Conservation (phyloP, 2,329 filamentous ascomycete genomes). For the Cordyceps tenuipes region DNA sequence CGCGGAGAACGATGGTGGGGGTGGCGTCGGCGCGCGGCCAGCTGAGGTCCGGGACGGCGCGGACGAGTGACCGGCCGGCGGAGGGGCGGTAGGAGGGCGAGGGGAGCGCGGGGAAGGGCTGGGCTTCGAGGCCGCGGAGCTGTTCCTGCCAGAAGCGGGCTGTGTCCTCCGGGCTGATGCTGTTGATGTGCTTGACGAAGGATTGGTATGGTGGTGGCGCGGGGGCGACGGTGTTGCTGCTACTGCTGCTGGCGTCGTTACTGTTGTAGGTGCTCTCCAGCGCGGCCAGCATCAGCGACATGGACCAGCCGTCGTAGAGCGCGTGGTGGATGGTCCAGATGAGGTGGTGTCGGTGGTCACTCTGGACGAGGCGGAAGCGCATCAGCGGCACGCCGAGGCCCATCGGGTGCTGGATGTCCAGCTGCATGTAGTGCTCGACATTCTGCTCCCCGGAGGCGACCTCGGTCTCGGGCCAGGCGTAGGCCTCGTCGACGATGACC, state of each 20-base stretch:
- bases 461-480: background rate
- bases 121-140: background rate
- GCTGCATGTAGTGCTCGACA: background rate
- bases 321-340: constrained; percentile 28
- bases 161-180: background rate
- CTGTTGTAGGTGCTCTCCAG: constrained; percentile 15
- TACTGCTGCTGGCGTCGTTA: no score
- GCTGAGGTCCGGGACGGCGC: background rate
- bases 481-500: constrained; percentile 1
- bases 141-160: background rate
- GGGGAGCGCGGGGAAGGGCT: background rate
- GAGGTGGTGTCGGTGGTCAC: constrained; percentile 1
- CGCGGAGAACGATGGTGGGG: constrained; percentile 18
- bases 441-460: background rate
- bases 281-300: constrained; percentile 26
- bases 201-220: constrained; percentile 24
- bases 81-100: constrained; percentile 4
- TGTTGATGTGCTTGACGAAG: constrained; percentile 30
- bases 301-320: constrained; percentile 46
- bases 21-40: constrained; percentile 13
- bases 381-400: constrained; percentile 14
- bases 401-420: constrained; percentile 6
- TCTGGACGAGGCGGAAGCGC: constrained; percentile 9
- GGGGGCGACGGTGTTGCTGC: constrained; percentile 17
- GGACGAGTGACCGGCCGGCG: constrained; percentile 5